Percentiles rank a stretch among this genome's conserved stretches.
Evolutionary conservation across 345 rosid genomes (phyloP).

Genomic region (Pugionium cornutum): DNA sequence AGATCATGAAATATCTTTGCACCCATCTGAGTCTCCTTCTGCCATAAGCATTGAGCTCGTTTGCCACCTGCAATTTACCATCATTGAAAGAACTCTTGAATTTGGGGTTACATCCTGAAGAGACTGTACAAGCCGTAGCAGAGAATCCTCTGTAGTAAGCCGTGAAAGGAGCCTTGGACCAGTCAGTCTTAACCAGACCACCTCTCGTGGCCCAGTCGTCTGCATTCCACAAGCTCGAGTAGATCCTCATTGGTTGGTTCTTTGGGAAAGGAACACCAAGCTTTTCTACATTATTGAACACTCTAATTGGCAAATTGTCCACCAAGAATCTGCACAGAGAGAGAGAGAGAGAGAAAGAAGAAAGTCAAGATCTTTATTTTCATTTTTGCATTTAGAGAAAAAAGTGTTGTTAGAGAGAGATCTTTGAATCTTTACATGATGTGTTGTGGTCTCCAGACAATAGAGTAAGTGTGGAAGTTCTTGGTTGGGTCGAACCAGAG

Average conservation of each 20-base stretch:
- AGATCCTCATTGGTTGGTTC: slow-evolving; percentile 53
- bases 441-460: slow-evolving; percentile 63
- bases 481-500: slow-evolving; percentile 71
- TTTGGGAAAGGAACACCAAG: slow-evolving; percentile 57
- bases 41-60: no score
- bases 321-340: slow-evolving; percentile 53
- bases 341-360: no score
- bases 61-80: no score
- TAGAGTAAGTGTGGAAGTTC: slow-evolving; percentile 69
- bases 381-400: no score
- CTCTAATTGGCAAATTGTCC: slow-evolving; percentile 56
- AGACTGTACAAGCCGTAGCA: slow-evolving; percentile 31
- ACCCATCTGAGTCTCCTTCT: no score
- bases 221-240: slow-evolving; percentile 57
- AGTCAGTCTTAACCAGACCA: slow-evolving; percentile 59
- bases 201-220: slow-evolving; percentile 69
- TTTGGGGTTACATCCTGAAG: slow-evolving; percentile 41
- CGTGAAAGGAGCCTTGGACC: slow-evolving; percentile 64
- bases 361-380: no score
- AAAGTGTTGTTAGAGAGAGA: no score
- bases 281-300: slow-evolving; percentile 54
- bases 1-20: no score
- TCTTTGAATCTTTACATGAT: no score
- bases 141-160: slow-evolving; percentile 62
- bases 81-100: no score